phyloP scores from a whole-genome alignment of 345 rosid genomes.

The Eucalyptus melliodora region DNA sequence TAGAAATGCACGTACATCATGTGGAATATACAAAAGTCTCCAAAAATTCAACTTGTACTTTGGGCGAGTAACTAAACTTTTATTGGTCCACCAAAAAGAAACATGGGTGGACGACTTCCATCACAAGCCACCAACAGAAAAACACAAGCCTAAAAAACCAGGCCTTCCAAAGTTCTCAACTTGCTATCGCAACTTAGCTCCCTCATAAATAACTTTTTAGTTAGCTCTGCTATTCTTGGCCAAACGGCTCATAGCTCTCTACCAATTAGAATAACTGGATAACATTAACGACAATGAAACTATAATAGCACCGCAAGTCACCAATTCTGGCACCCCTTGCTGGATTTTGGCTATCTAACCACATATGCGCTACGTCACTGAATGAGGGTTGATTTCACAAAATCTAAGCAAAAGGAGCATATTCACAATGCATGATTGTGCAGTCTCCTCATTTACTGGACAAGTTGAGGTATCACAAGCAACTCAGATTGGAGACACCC shows the following conservation, averaged over 20 bases:
- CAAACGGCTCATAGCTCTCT: not conserved
- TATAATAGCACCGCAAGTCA: not conserved
- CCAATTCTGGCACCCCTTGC: not conserved
- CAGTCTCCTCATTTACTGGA: not conserved
- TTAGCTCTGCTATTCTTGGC: not conserved
- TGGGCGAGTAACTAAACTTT: not conserved
- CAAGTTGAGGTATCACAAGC: not conserved
- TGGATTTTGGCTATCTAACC: not conserved
- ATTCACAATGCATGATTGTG: not conserved
- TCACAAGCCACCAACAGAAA: not conserved
- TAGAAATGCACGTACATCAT: not conserved
- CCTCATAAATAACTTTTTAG: not conserved
- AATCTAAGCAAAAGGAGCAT: not conserved
- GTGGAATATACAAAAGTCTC: not conserved
- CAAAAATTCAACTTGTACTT: not conserved
- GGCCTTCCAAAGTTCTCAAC: not conserved
- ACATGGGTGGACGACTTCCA: not conserved
- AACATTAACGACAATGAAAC: not conserved
- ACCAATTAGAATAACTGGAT: not conserved
- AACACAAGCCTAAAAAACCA: not conserved
- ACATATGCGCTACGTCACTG: not conserved
- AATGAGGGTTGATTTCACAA: not conserved
- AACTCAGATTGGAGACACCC: not conserved
- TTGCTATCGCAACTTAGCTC: not conserved
- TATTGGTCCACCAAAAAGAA: not conserved